phyloP scores from a whole-genome alignment of 352 stramenopile genomes.

The Globisporangium recalcitrans region DNA sequence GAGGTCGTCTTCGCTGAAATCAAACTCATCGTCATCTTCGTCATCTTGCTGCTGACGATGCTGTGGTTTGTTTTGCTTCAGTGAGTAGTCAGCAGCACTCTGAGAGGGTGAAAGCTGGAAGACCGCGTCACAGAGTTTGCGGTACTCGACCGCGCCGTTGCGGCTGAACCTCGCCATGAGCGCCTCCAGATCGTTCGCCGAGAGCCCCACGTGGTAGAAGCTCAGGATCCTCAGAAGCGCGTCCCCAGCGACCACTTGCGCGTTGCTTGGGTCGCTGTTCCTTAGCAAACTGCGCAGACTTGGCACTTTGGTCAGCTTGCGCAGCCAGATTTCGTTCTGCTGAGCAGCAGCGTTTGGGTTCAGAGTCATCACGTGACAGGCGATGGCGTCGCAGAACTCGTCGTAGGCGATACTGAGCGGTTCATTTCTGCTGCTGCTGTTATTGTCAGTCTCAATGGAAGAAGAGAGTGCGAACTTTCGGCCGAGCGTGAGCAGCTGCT shows the following conservation, averaged over 20 bases:
- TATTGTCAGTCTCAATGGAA: neutral
- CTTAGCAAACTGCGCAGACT: conserved; percentile 21
- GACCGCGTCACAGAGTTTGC: conserved; percentile 32
- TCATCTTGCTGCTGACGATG: conserved; percentile 1
- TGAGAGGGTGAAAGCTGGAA: conserved; percentile 23
- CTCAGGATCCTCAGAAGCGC: conserved; percentile 24
- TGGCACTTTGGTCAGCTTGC: conserved; percentile 29
- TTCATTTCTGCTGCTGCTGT: conserved; percentile 1
- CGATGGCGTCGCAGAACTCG: conserved; percentile 58
- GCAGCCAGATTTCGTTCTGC: conserved; percentile 11
- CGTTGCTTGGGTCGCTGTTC: neutral
- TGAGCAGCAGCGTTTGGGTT: neutral
- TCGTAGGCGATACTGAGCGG: conserved; percentile 33
- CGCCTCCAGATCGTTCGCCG: conserved; percentile 27
- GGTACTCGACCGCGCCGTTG: conserved; percentile 28
- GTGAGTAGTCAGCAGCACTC: neutral
- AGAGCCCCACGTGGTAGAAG: conserved; percentile 25
- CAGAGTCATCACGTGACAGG: neutral
- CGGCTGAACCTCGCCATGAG: conserved; percentile 27
- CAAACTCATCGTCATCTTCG: conserved; percentile 6
- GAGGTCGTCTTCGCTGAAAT: conserved; percentile 8
- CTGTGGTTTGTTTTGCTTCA: neutral
- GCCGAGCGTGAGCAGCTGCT: conserved; percentile 61
- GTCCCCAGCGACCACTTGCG: conserved; percentile 17
- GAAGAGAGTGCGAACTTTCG: conserved; percentile 29